phyloP scores from a whole-genome alignment of 2,329 filamentous ascomycete genomes.

The Fusarium redolens region DNA sequence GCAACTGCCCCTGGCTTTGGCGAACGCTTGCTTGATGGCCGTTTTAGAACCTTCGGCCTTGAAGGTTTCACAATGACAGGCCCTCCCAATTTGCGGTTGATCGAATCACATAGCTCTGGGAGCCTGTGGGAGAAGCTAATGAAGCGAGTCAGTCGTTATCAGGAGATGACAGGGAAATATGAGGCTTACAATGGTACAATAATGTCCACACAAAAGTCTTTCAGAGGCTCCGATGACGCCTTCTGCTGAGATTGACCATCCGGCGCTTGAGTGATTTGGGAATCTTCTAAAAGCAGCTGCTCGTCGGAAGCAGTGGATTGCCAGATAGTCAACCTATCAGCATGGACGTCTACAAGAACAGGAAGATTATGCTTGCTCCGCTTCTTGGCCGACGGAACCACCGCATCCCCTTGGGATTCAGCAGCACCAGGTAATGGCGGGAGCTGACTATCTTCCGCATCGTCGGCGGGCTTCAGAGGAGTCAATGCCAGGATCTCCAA shows the following conservation, averaged over 20 bases:
- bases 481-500: conserved; percentile 81
- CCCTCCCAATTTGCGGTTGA: conserved; percentile 82
- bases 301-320: conserved; percentile 77
- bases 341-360: conserved; percentile 75
- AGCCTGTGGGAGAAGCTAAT: conserved; percentile 77
- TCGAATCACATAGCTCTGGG: conserved; percentile 75
- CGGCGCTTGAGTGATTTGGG: conserved; percentile 52
- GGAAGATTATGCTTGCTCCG: conserved; percentile 72
- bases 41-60: conserved; percentile 62
- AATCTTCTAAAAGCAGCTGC: conserved; percentile 61
- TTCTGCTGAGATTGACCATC: conserved; percentile 55
- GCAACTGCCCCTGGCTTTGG: conserved; percentile 64
- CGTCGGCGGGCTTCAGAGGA: conserved; percentile 57
- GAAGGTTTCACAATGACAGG: conserved; percentile 69
- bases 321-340: conserved; percentile 86
- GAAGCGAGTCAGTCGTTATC: conserved; percentile 54
- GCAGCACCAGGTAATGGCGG: conserved; percentile 57
- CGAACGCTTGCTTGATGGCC: conserved; percentile 55
- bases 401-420: conserved; percentile 46
- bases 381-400: conserved; percentile 59
- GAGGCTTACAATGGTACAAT: conserved; percentile 78
- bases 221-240: conserved; percentile 70
- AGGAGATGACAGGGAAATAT: not conserved
- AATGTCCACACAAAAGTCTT: conserved; percentile 83
- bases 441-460: conserved; percentile 58